phyloP scores from a whole-genome alignment of 2,329 filamentous ascomycete species.

The Whalleya microplaca region DNA sequence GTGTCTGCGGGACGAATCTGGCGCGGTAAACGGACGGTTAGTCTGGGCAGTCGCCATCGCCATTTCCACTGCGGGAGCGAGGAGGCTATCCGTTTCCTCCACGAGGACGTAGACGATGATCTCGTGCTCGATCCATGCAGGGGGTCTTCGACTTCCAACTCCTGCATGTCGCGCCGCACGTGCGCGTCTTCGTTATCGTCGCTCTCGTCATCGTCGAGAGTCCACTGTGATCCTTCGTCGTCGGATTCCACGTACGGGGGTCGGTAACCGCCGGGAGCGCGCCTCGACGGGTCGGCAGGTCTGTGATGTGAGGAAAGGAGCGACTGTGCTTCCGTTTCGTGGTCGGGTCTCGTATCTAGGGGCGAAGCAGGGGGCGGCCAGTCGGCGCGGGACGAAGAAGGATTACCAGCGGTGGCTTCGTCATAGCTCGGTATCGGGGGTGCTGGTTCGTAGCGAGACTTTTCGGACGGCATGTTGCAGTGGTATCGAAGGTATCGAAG shows the following conservation, averaged over 20 bases:
- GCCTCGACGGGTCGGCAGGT: slow-evolving; percentile 45
- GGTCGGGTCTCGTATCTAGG: slow-evolving; percentile 64
- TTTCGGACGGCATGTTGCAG: slow-evolving; percentile 49
- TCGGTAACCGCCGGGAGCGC: slow-evolving; percentile 64
- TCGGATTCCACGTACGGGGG: slow-evolving; percentile 73
- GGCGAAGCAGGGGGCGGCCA: slow-evolving; percentile 63
- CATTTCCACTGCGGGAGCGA: slow-evolving; percentile 58
- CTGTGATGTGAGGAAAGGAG: slow-evolving; percentile 63
- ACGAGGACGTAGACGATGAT: slow-evolving; percentile 47
- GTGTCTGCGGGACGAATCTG: slow-evolving; percentile 32
- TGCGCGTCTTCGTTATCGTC: slow-evolving; percentile 56
- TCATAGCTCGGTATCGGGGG: slow-evolving; percentile 85
- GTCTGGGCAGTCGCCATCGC: slow-evolving; percentile 53
- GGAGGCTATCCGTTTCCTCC: slow-evolving; percentile 60
- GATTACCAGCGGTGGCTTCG: slow-evolving; percentile 69
- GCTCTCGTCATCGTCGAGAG: slow-evolving; percentile 45
- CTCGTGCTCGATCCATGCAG: slow-evolving; percentile 39
- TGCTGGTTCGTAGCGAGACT: slow-evolving; percentile 61
- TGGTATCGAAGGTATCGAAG: slow-evolving; percentile 6
- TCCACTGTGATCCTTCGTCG: slow-evolving; percentile 56
- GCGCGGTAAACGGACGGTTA: slow-evolving; percentile 54
- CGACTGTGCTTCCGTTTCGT: slow-evolving; percentile 77
- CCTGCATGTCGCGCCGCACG: slow-evolving; percentile 80
- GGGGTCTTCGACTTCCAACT: slow-evolving; percentile 84
- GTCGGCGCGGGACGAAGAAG: slow-evolving; percentile 53